These are phyloP conservation scores for Amylocarpus encephaloides DNA, from an alignment of 2,329 filamentous ascomycete genomes.

Conservation along the genomic window DNA sequence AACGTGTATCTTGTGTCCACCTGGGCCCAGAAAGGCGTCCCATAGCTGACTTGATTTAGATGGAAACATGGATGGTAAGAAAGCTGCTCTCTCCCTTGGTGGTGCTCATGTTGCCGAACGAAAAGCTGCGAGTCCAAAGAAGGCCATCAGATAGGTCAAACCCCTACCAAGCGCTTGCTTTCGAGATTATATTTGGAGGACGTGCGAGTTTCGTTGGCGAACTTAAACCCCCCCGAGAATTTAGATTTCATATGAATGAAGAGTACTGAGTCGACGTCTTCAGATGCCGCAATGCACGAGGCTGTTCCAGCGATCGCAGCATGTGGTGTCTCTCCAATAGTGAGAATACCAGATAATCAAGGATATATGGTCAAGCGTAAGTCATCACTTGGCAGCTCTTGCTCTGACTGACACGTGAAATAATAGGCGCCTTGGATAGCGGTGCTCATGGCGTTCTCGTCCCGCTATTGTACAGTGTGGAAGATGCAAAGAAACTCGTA, in stretches of 20 bases:
- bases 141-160: too few relatives aligned
- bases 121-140: too few relatives aligned
- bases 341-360: slow-evolving; percentile 52
- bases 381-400: slow-evolving; percentile 22
- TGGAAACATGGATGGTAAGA: slow-evolving; percentile 47
- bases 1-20: too few relatives aligned
- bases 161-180: too few relatives aligned
- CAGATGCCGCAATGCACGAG: slow-evolving; percentile 47
- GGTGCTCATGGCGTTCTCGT: slow-evolving; percentile 53
- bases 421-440: slow-evolving; percentile 45
- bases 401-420: slow-evolving; percentile 10
- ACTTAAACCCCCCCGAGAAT: too few relatives aligned
- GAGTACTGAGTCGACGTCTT: neutral
- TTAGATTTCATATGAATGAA: too few relatives aligned
- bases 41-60: slow-evolving; percentile 31
- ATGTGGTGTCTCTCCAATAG: slow-evolving; percentile 48
- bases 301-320: slow-evolving; percentile 50
- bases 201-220: too few relatives aligned
- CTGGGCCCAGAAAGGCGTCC: neutral
- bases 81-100: neutral
- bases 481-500: slow-evolving; percentile 46
- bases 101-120: too few relatives aligned
- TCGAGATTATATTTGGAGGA: too few relatives aligned
- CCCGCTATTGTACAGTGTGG: slow-evolving; percentile 47
- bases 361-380: slow-evolving; percentile 51